Conservation (phyloP, 495 filamentous ascomycete genomes). For the Neurospora pannonica region DNA sequence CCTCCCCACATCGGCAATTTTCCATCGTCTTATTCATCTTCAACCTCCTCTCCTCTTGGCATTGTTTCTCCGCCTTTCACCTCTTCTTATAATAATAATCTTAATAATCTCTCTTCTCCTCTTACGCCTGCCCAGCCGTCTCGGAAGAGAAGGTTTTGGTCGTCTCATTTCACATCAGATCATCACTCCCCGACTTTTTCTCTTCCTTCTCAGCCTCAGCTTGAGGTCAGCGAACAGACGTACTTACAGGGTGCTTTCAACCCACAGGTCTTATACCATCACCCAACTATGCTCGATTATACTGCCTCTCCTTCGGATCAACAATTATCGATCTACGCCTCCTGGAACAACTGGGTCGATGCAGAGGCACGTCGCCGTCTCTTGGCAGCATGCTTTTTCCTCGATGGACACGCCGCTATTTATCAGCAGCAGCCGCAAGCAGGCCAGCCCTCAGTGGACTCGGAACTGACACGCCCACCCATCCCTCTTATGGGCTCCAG, state of each 20-base stretch:
- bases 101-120: slow-evolving; percentile 11
- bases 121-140: slow-evolving; percentile 2
- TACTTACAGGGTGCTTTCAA: slow-evolving; percentile 37
- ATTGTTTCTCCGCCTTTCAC: slow-evolving; percentile 3
- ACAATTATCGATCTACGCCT: slow-evolving; percentile 19
- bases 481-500: slow-evolving; percentile 30
- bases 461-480: slow-evolving; percentile 17
- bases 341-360: slow-evolving; percentile 41
- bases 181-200: slow-evolving; percentile 6
- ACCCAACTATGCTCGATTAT: slow-evolving; percentile 16
- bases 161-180: slow-evolving; percentile 18
- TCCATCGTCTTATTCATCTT: slow-evolving; percentile 13
- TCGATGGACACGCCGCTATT: slow-evolving; percentile 41
- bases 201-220: slow-evolving; percentile 13
- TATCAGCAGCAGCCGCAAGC: slow-evolving; percentile 38
- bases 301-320: slow-evolving; percentile 16
- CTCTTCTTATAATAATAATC: slow-evolving; percentile 9
- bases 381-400: slow-evolving; percentile 38
- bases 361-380: slow-evolving; percentile 40
- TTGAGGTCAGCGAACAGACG: slow-evolving; percentile 20
- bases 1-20: slow-evolving; percentile 15
- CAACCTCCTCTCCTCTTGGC: slow-evolving; percentile 11
- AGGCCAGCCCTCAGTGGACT: slow-evolving; percentile 19
- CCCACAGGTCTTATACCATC: slow-evolving; percentile 29
- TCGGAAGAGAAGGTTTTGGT: slow-evolving; percentile 15